Evolutionary conservation across 2,329 filamentous ascomycete genomes (phyloP).

Genomic region (Bipolaris victoriae): DNA sequence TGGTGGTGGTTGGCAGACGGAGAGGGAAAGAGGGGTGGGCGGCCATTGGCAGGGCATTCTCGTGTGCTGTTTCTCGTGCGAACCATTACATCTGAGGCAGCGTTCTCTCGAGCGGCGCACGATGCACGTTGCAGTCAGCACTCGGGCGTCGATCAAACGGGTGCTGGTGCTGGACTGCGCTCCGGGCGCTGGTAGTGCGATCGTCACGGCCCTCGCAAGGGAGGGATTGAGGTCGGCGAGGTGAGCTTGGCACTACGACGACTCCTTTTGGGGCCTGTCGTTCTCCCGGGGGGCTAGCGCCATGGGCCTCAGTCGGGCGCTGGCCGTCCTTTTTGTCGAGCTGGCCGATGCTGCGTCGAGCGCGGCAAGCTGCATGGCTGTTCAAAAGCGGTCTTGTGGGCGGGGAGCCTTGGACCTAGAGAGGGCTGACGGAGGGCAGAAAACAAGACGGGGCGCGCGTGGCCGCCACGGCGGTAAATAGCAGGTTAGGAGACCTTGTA

Average conservation of each 20-base stretch:
- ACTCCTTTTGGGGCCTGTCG: slow-evolving; percentile 38
- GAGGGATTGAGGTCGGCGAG: slow-evolving; percentile 46
- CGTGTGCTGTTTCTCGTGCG: slow-evolving; percentile 7
- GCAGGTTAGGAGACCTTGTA: not conserved
- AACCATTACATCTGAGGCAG: slow-evolving; percentile 11
- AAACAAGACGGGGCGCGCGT: not conserved
- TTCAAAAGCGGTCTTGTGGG: not conserved
- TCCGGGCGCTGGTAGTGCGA: slow-evolving; percentile 41
- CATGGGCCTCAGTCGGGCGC: slow-evolving; percentile 14
- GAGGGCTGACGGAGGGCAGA: not conserved
- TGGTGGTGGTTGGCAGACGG: too few species aligned
- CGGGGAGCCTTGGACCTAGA: not conserved
- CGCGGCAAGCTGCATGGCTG: slow-evolving; percentile 8
- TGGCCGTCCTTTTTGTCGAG: slow-evolving; percentile 14
- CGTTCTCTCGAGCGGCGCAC: slow-evolving; percentile 29
- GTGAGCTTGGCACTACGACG: slow-evolving; percentile 34
- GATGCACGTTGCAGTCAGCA: slow-evolving; percentile 42
- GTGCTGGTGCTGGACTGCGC: slow-evolving; percentile 43
- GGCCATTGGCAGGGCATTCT: slow-evolving; percentile 1
- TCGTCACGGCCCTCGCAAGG: slow-evolving; percentile 38
- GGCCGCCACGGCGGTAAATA: too few species aligned
- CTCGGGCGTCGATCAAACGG: slow-evolving; percentile 49
- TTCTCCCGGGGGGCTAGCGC: slow-evolving; percentile 28
- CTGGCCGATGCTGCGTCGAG: slow-evolving; percentile 6
- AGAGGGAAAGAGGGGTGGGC: not conserved